Evolutionary conservation across 768 basidiomycete genomes (phyloP), one percentile per base, ranked within the genome.

Genomic region (Boletellus sp.): DNA sequence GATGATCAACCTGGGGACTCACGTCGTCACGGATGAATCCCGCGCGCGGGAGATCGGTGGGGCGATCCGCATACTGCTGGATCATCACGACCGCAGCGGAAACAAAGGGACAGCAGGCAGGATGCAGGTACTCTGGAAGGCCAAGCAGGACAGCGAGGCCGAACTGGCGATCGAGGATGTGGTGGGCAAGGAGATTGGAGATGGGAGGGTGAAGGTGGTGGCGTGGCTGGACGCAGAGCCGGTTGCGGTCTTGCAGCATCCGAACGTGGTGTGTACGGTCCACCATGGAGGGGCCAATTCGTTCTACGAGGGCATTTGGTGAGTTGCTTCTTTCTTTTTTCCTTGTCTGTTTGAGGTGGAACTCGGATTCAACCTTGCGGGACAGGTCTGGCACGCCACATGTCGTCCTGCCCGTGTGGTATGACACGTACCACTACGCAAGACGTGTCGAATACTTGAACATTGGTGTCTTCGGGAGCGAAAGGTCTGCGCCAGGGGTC

Each of bases 51-150:
- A 53, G 20, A 24, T 58, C 24, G 34, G 22, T 8, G n/a, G 35
- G 9, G 51, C 55, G 22, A 47, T 57, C 35, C 38, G 38, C 13
- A 38, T 50, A 17, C 13, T 57, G n/a, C 22, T 57, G 13, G 31
- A 46, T 22, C 32, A 42, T n/a, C 47, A 44, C 20, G 33, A 46
- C 26, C 3, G 3, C 2, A 9, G 9, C 26, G 26, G 24, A 26
- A 34, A 3, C 10, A 19, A 37, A n/a, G 31, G 31, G 1, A n/a
- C 9, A 4, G 4, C 26, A 3, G 11, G 23, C 16, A 57, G 20
- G 2, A 31, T 52, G 4, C 55, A 57, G 15, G 37, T 57, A 4
- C 50, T 57, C 35, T 53, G 47, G 55, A 57, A 52, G 9, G 47
- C 24, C 36, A 50, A 20, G 38, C 28, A 15, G 22, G 22, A 28